Evolutionary conservation across 129 eudicot genomes (phyloP).

Genomic region (Centella asiatica): DNA sequence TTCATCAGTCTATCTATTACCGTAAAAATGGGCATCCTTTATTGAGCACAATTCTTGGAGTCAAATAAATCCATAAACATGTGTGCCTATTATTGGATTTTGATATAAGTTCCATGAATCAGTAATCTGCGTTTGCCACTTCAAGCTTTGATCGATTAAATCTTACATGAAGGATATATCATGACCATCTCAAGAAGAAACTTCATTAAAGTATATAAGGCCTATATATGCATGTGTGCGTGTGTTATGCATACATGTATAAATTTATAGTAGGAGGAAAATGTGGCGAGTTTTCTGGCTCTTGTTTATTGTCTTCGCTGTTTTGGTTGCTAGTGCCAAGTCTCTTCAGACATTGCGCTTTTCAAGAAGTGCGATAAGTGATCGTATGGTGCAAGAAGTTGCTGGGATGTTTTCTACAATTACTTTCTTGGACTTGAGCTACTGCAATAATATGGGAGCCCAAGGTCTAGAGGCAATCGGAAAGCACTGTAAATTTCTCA

Average conservation of each 20-base stretch:
- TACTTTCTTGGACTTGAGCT: constrained; percentile 44
- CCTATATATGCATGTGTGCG: too few species aligned
- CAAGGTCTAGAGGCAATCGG: constrained; percentile 36
- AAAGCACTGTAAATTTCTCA: constrained; percentile 32
- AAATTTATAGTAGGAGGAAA: too few species aligned
- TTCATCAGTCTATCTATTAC: neutral
- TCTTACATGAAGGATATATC: too few species aligned
- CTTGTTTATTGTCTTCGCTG: neutral
- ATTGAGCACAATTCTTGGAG: too few species aligned
- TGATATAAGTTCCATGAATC: too few species aligned
- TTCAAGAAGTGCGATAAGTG: constrained; percentile 37
- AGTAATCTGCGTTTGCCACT: neutral
- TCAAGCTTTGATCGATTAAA: neutral
- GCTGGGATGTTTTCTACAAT: constrained; percentile 19
- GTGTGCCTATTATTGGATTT: too few species aligned
- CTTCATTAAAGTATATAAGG: too few species aligned
- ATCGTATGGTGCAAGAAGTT: constrained; percentile 27
- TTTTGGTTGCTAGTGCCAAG: constrained; percentile 38
- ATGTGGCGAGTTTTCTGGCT: neutral
- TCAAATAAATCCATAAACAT: too few species aligned
- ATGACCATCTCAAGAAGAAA: neutral
- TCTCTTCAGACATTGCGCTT: constrained; percentile 31
- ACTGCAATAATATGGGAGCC: constrained; percentile 39
- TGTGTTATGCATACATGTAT: too few species aligned
- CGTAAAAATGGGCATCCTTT: neutral